Conservation (phyloP, 2,329 filamentous ascomycete species). For the Aspergillus sp. region DNA sequence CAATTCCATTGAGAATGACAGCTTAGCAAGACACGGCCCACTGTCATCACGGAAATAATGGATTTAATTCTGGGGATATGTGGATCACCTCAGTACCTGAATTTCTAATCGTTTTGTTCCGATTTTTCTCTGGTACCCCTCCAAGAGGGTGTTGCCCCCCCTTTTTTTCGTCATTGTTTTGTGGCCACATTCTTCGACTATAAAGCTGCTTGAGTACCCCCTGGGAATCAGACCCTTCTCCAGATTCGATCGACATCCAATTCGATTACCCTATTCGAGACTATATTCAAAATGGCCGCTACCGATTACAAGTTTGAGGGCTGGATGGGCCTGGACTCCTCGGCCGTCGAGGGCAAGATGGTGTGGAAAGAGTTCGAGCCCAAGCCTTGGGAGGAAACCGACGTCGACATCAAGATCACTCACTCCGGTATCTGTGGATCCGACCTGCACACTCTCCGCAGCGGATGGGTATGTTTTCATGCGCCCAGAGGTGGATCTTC, state of each 20-base stretch:
- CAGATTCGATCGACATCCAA: not conserved
- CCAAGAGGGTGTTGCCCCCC: not conserved
- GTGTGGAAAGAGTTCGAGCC: slow-evolving; percentile 58
- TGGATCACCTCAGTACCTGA: not conserved
- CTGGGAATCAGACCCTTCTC: slow-evolving; percentile 5
- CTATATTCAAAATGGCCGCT: slow-evolving; percentile 20
- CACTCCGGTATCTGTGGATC: slow-evolving; percentile 66
- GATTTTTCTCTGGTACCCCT: not conserved
- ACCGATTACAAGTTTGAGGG: slow-evolving; percentile 55
- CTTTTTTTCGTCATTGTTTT: not conserved
- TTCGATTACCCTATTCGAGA: not conserved
- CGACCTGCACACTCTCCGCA: slow-evolving; percentile 59
- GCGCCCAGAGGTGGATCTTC: not conserved
- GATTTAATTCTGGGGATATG: not conserved
- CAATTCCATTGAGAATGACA: not conserved
- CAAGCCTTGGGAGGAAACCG: slow-evolving; percentile 64
- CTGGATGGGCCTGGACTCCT: slow-evolving; percentile 54
- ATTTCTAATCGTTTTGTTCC: slow-evolving; percentile 3
- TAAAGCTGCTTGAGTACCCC: slow-evolving; percentile 9
- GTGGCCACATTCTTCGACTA: not conserved
- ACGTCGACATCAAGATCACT: slow-evolving; percentile 63
- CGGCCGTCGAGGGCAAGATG: slow-evolving; percentile 54
- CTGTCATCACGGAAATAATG: slow-evolving; percentile 8
- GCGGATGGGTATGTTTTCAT: slow-evolving; percentile 39
- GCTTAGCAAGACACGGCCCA: not conserved